phyloP scores from a whole-genome alignment of 495 filamentous ascomycete species.

The Chaetomidium leptoderma region DNA sequence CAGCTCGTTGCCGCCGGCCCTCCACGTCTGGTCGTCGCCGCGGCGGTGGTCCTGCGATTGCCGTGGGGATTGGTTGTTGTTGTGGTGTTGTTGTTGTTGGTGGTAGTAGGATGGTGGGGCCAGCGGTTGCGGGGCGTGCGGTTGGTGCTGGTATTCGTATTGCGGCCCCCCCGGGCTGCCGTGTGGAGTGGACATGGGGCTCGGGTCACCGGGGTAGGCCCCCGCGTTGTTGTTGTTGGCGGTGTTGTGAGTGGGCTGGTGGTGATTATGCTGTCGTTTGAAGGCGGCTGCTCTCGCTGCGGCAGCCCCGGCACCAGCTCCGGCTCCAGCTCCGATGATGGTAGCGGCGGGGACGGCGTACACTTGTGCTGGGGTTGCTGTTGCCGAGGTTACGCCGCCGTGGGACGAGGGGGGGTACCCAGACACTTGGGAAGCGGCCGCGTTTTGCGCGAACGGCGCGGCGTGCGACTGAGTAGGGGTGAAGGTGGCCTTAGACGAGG shows the following conservation, averaged over 20 bases:
- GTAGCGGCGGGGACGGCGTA: background rate
- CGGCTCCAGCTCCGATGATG: background rate
- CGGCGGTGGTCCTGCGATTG: background rate
- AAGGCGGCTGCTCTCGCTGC: slow-evolving; percentile 16
- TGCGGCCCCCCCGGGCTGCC: background rate
- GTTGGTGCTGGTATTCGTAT: background rate
- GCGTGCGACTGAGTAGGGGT: too few species aligned
- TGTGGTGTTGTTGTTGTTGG: background rate
- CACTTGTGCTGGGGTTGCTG: slow-evolving; percentile 5
- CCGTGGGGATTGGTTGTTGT: slow-evolving; percentile 5
- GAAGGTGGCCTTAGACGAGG: background rate
- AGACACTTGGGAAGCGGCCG: background rate
- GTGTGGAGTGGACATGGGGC: slow-evolving; percentile 9
- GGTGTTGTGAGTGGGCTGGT: background rate
- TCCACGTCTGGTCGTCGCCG: background rate
- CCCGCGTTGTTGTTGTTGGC: background rate
- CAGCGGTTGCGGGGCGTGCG: background rate
- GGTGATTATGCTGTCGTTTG: slow-evolving; percentile 3
- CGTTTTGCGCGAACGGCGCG: too few species aligned
- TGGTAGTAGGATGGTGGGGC: background rate
- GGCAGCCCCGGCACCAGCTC: background rate
- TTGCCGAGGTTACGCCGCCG: background rate
- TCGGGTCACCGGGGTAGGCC: slow-evolving; percentile 14
- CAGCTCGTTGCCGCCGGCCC: background rate
- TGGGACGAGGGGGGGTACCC: background rate